Evolutionary conservation across 306 rosid genomes (phyloP).

Genomic region (Dicorynia guianensis): DNA sequence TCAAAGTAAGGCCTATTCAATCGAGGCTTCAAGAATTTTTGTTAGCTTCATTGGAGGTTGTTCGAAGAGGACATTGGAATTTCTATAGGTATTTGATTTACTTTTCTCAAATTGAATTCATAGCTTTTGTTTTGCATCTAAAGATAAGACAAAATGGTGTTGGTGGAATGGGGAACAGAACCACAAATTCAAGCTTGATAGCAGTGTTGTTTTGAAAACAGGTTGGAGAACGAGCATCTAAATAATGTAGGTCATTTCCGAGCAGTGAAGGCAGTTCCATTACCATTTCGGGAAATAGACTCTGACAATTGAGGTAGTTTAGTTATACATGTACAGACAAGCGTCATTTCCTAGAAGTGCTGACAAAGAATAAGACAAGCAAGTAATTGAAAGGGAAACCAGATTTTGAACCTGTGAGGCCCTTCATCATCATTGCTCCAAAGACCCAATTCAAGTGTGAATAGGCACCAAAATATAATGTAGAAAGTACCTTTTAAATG

Average conservation of each 20-base stretch:
- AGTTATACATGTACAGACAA: slow-evolving; percentile 33
- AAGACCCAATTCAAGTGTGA: slow-evolving; percentile 40
- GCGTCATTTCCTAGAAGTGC: slow-evolving; percentile 37
- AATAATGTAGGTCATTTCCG: slow-evolving; percentile 80
- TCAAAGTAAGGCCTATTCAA: slow-evolving; percentile 49
- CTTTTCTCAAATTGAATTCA: too few species aligned
- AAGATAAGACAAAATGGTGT: too few species aligned
- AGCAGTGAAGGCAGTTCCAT: slow-evolving; percentile 85
- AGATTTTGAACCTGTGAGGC: slow-evolving; percentile 38
- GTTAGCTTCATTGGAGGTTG: slow-evolving; percentile 85
- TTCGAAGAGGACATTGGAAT: slow-evolving; percentile 97
- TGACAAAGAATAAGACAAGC: slow-evolving; percentile 36
- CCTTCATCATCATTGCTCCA: slow-evolving; percentile 32
- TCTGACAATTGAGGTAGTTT: slow-evolving; percentile 63
- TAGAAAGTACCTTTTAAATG: slow-evolving; percentile 40
- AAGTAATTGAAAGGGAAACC: slow-evolving; percentile 29
- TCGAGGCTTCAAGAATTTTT: slow-evolving; percentile 58
- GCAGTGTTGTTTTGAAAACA: slow-evolving; percentile 29
- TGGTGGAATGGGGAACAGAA: neutral
- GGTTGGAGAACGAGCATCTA: slow-evolving; percentile 92
- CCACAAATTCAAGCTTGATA: neutral
- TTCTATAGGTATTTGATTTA: slow-evolving; percentile 72
- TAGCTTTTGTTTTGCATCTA: too few species aligned
- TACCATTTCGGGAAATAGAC: slow-evolving; percentile 81
- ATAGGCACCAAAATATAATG: slow-evolving; percentile 42